Percentiles rank a stretch among this genome's conserved stretches.
These are phyloP conservation scores for Pyropia yezoensis DNA, from an alignment of 23 red algal genomes.

Conservation along the genomic window DNA sequence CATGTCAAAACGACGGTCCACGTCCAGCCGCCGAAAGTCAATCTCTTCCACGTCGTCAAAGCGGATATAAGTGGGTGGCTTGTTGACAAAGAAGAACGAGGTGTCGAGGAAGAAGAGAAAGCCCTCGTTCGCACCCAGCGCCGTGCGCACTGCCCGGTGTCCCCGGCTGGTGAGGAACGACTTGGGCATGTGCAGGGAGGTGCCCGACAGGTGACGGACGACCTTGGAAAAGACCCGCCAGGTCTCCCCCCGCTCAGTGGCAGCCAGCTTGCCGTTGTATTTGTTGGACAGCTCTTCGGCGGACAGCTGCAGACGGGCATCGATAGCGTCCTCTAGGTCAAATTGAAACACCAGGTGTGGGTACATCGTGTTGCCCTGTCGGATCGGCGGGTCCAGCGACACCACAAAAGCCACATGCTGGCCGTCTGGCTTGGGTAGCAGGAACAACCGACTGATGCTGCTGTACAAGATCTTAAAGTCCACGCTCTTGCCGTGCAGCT, in stretches of 20 bases:
- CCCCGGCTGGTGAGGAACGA: slow-evolving; percentile 62
- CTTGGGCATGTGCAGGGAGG: slow-evolving; percentile 83
- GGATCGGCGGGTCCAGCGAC: slow-evolving; percentile 94
- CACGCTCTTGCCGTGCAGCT: slow-evolving; percentile 82
- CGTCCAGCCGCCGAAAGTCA: slow-evolving; percentile 92
- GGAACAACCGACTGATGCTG: slow-evolving; percentile 79
- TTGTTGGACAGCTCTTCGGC: slow-evolving; percentile 70
- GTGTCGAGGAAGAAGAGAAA: slow-evolving; percentile 95
- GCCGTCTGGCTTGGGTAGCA: slow-evolving; percentile 94
- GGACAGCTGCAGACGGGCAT: slow-evolving; percentile 49
- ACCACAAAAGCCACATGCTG: slow-evolving; percentile 85
- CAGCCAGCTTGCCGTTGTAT: slow-evolving; percentile 74
- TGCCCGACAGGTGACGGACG: slow-evolving; percentile 67
- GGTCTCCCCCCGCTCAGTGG: slow-evolving; percentile 42
- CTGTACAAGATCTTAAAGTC: slow-evolving; percentile 98
- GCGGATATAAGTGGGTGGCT: slow-evolving; percentile 92
- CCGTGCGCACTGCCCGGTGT: slow-evolving; percentile 74
- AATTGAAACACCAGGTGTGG: slow-evolving; percentile 97
- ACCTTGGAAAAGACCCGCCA: slow-evolving; percentile 96
- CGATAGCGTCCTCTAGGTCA: slow-evolving; percentile 66
- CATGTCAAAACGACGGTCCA: slow-evolving; percentile 89
- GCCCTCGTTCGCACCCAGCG: slow-evolving; percentile 91
- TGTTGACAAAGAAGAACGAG: slow-evolving; percentile 99
- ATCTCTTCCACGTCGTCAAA: slow-evolving; percentile 96
- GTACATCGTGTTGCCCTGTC: slow-evolving; percentile 97